phyloP scores from a whole-genome alignment of 768 basidiomycete genomes.

The Asterophora parasitica region DNA sequence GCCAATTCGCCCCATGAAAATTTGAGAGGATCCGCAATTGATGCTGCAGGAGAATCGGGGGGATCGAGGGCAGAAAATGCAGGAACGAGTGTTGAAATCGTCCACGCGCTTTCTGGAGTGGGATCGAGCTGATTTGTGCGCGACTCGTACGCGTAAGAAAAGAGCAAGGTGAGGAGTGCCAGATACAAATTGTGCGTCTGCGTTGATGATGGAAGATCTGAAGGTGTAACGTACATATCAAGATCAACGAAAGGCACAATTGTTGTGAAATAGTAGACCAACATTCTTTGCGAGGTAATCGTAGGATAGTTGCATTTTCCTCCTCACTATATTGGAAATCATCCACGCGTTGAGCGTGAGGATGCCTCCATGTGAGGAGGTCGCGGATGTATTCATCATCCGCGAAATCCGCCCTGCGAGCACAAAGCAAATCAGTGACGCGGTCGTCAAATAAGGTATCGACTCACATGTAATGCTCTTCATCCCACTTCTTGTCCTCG shows the following conservation, averaged over 20 bases:
- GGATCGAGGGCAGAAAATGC: slow-evolving; percentile 83
- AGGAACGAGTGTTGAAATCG: slow-evolving; percentile 65
- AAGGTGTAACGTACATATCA: not conserved
- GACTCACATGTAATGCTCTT: slow-evolving; percentile 77
- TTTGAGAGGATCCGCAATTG: slow-evolving; percentile 14
- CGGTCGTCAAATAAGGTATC: not conserved
- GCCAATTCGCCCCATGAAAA: slow-evolving; percentile 45
- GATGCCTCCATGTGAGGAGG: slow-evolving; percentile 62
- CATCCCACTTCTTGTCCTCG: slow-evolving; percentile 78
- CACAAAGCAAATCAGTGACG: not conserved
- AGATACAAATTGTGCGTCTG: slow-evolving; percentile 65
- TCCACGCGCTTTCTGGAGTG: slow-evolving; percentile 90
- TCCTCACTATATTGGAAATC: slow-evolving; percentile 60
- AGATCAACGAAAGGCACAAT: not conserved
- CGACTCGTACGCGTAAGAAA: slow-evolving; percentile 77
- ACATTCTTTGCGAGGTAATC: slow-evolving; percentile 53
- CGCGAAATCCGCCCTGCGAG: slow-evolving; percentile 69
- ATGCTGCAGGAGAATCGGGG: slow-evolving; percentile 54
- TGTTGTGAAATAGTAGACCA: slow-evolving; percentile 18
- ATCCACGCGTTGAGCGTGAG: slow-evolving; percentile 30
- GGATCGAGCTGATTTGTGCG: slow-evolving; percentile 75
- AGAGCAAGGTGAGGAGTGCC: slow-evolving; percentile 65
- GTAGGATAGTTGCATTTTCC: slow-evolving; percentile 65
- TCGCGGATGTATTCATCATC: slow-evolving; percentile 75
- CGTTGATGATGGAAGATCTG: slow-evolving; percentile 55